phyloP scores from a whole-genome alignment of 352 stramenopile species.

The Globisporangium echinulatum region DNA sequence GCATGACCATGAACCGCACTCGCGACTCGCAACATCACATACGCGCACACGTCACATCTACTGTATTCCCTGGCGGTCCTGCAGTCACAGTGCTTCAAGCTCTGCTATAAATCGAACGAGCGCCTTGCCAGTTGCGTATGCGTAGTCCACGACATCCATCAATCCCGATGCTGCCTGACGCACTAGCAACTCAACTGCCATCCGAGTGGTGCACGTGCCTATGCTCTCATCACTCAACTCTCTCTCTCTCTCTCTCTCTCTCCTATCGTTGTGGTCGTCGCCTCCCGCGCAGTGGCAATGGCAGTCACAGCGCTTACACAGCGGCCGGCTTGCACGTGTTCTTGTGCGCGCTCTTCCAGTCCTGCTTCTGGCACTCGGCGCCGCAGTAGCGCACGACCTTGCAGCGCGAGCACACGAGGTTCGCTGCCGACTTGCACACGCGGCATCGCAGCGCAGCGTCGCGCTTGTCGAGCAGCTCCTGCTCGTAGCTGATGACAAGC shows the following conservation, averaged over 20 bases:
- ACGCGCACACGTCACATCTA: no score
- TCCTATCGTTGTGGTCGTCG: neutral
- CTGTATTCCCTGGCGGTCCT: no score
- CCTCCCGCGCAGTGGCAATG: neutral
- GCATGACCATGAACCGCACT: no score
- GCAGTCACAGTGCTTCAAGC: no score
- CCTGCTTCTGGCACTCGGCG: conserved; percentile 83
- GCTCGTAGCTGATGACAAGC: conserved; percentile 35
- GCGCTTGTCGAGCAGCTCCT: conserved; percentile 69
- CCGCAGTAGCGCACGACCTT: conserved; percentile 84
- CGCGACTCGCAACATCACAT: no score
- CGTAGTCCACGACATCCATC: no score
- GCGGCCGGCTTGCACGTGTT: conserved; percentile 68
- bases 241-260: no score
- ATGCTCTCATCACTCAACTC: neutral
- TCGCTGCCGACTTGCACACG: conserved; percentile 74
- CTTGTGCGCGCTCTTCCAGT: conserved; percentile 86
- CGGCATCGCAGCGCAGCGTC: conserved; percentile 68
- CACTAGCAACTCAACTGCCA: no score
- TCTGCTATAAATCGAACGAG: no score
- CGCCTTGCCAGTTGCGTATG: no score
- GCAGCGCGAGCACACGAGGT: conserved; percentile 82
- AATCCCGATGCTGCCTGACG: no score
- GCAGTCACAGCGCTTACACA: conserved; percentile 3
- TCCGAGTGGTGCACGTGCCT: neutral